Evolutionary conservation across 2,329 filamentous ascomycete genomes (phyloP).

Genomic region (Aureobasidium sp.): DNA sequence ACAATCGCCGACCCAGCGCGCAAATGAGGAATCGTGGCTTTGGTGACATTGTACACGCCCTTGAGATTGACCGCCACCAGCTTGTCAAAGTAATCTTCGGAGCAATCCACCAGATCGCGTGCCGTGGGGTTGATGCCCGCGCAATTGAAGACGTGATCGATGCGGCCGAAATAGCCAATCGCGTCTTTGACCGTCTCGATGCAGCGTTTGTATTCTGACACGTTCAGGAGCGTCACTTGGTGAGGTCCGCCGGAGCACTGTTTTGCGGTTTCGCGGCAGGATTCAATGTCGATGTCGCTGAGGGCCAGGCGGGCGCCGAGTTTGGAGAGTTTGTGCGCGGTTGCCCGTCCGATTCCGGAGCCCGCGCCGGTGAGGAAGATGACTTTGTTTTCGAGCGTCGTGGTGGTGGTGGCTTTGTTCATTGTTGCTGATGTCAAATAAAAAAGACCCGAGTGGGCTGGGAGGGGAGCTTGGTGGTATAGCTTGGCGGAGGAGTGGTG

Average conservation of each 20-base stretch:
- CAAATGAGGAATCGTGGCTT: conserved; percentile 37
- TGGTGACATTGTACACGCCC: conserved; percentile 36
- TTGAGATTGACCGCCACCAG: conserved; percentile 35
- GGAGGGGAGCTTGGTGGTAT: no score
- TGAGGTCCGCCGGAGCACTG: conserved; percentile 25
- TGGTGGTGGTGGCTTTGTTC: conserved; percentile 7
- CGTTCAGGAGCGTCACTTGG: conserved; percentile 34
- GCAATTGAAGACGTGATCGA: conserved; percentile 40
- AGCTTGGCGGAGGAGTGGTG: no score
- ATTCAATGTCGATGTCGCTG: conserved; percentile 33
- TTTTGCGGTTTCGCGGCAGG: conserved; percentile 24
- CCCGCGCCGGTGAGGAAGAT: conserved; percentile 29
- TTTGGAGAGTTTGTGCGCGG: conserved; percentile 38
- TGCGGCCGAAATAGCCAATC: conserved; percentile 26
- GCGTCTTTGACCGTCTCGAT: conserved; percentile 26
- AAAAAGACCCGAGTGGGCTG: no score
- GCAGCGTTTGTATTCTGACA: conserved; percentile 23
- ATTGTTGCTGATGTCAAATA: no score
- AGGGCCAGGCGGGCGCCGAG: conserved; percentile 39
- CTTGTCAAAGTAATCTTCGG: conserved; percentile 39
- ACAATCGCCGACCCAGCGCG: conserved; percentile 31
- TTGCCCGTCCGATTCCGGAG: conserved; percentile 37
- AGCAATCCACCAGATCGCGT: conserved; percentile 30
- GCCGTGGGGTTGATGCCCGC: conserved; percentile 34
- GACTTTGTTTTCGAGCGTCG: conserved; percentile 25